Evolutionary conservation across 768 basidiomycete genomes (phyloP).

Genomic region (Boletus reticulatus): DNA sequence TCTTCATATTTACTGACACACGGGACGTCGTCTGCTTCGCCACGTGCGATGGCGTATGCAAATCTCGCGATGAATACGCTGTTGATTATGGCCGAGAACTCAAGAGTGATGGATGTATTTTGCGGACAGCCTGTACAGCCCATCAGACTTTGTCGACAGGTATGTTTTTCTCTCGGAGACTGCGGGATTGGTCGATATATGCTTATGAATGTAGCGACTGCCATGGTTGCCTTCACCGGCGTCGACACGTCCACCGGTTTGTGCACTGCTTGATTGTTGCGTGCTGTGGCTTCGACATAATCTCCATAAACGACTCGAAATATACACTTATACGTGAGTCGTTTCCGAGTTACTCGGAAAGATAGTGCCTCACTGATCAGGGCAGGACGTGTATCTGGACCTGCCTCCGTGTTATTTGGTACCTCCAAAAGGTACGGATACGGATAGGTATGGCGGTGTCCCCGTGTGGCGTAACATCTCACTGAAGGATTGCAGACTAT

Average conservation of each 20-base stretch:
- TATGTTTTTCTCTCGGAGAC: conserved; percentile 22
- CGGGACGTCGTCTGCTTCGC: conserved; percentile 57
- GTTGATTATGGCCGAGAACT: conserved; percentile 49
- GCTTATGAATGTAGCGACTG: conserved; percentile 38
- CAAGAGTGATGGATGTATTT: conserved; percentile 45
- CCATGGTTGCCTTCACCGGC: conserved; percentile 47
- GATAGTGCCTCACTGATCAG: conserved; percentile 1
- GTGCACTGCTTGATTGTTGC: conserved; percentile 65
- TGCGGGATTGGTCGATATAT: not conserved
- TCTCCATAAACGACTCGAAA: conserved; percentile 59
- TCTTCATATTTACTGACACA: conserved; percentile 68
- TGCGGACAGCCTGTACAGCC: conserved; percentile 38
- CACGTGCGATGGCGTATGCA: conserved; percentile 61
- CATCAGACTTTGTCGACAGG: conserved; percentile 65
- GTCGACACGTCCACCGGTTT: conserved; percentile 45
- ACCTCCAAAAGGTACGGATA: conserved; percentile 48
- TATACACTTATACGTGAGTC: conserved; percentile 54
- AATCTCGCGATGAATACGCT: conserved; percentile 54
- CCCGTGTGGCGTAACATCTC: not conserved
- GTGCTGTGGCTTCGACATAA: conserved; percentile 71
- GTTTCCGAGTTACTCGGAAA: not conserved
- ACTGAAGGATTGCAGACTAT: conserved; percentile 44
- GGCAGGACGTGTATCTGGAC: conserved; percentile 54
- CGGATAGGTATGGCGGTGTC: conserved; percentile 47
- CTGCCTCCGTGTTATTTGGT: conserved; percentile 56